These are phyloP conservation scores for Zasmidium angulare DNA, from an alignment of 2,329 filamentous ascomycete genomes.

Conservation along the genomic window DNA sequence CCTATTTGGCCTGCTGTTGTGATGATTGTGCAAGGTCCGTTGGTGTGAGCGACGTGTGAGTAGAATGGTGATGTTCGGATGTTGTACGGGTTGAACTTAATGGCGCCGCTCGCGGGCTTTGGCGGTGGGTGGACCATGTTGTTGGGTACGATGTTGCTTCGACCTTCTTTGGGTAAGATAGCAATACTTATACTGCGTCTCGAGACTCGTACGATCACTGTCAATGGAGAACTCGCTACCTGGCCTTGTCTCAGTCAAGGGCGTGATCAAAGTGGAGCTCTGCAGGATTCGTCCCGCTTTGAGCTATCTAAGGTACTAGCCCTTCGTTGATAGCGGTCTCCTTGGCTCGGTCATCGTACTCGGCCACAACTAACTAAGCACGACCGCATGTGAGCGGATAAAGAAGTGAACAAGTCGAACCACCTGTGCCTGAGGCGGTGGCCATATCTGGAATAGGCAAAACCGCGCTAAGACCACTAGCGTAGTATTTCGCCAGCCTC, in stretches of 20 bases:
- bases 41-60: constrained; percentile 16
- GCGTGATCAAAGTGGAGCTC: background rate
- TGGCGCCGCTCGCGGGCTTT: background rate
- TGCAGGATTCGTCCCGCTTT: background rate
- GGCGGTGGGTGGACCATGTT: background rate
- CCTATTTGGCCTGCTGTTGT: constrained; percentile 29
- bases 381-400: too few species aligned
- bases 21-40: constrained; percentile 17
- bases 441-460: too few species aligned
- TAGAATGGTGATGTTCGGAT: constrained; percentile 22
- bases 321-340: too few species aligned
- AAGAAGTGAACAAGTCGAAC: too few species aligned
- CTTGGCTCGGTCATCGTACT: too few species aligned
- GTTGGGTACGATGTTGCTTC: background rate
- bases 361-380: too few species aligned
- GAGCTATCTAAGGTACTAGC: too few species aligned
- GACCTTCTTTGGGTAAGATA: background rate
- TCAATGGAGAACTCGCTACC: background rate
- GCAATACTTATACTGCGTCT: background rate
- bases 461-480: too few species aligned
- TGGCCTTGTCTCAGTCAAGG: background rate
- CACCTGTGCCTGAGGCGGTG: too few species aligned
- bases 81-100: constrained; percentile 14
- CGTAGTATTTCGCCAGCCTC: too few species aligned
- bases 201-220: background rate